Conservation (phyloP, 305 asterid species). For the Rubia tinctorum region DNA sequence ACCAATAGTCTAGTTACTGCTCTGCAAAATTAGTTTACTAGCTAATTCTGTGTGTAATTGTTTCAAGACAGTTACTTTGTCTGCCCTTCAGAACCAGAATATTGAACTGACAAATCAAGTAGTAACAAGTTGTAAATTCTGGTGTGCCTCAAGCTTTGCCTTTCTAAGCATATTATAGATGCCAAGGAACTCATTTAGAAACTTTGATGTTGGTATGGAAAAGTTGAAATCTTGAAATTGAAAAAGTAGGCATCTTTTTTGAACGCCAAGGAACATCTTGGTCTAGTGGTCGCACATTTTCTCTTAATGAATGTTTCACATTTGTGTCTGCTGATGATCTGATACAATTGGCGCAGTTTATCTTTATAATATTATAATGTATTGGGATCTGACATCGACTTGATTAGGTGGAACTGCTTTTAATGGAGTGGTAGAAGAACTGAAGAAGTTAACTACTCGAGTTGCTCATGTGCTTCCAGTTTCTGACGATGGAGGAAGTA, state of each 20-base stretch:
- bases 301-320: not conserved
- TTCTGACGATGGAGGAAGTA: constrained; percentile 99
- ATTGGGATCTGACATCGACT: not conserved
- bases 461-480: constrained; percentile 98
- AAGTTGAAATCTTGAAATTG: no score
- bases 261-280: not conserved
- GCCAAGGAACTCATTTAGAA: not conserved
- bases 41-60: not conserved
- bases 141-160: not conserved
- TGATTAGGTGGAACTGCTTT: constrained; percentile 94
- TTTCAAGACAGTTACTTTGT: not conserved
- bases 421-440: constrained; percentile 97
- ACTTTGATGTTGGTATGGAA: not conserved
- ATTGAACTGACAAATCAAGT: not conserved
- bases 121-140: not conserved
- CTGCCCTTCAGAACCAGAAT: not conserved
- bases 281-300: not conserved
- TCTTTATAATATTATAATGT: not conserved
- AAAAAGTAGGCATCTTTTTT: not conserved
- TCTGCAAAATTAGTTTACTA: not conserved
- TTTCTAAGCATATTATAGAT: not conserved
- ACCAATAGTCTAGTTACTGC: not conserved
- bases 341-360: not conserved
- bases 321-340: not conserved
- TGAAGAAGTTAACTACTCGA: constrained; percentile 74